Percentiles rank a stretch among this genome's conserved stretches.
phyloP scores from a whole-genome alignment of 2,329 filamentous ascomycete genomes.

The Cercospora berteroae region DNA sequence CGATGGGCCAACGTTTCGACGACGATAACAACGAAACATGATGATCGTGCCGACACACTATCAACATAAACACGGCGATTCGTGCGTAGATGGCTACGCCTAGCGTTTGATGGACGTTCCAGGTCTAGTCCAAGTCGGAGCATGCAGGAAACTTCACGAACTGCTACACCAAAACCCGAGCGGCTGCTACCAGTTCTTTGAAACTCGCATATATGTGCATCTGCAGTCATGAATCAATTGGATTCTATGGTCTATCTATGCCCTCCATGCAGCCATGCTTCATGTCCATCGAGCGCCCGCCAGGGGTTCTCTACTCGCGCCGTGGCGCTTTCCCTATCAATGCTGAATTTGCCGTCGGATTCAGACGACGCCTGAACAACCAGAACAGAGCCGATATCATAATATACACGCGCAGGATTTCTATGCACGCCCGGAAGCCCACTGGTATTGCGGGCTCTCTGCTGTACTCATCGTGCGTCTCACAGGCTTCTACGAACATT shows the following conservation, averaged over 20 bases:
- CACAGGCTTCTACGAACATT: slow-evolving; percentile 62
- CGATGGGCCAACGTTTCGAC: slow-evolving; percentile 10
- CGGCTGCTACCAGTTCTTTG: neutral
- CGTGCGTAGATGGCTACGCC: neutral
- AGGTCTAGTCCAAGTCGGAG: neutral
- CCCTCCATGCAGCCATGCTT: neutral
- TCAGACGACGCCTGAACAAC: slow-evolving; percentile 21
- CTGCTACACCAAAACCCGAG: neutral
- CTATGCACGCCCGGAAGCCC: slow-evolving; percentile 16
- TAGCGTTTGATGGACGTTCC: neutral
- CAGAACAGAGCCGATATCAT: slow-evolving; percentile 23
- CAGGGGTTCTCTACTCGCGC: slow-evolving; percentile 1
- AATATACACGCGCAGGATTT: slow-evolving; percentile 24
- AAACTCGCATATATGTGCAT: neutral
- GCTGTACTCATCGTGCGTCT: slow-evolving; percentile 41
- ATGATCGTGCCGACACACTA: neutral
- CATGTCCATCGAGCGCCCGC: neutral
- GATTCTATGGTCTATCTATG: neutral
- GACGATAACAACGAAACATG: slow-evolving; percentile 4
- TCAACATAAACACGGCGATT: neutral
- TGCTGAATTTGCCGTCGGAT: slow-evolving; percentile 9
- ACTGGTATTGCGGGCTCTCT: slow-evolving; percentile 19
- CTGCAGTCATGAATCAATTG: neutral
- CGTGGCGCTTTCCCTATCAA: slow-evolving; percentile 20
- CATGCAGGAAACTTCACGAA: neutral